Base-by-base conservation (phyloP, 345 rosid genomes). In the Aegle marmelos region DNA sequence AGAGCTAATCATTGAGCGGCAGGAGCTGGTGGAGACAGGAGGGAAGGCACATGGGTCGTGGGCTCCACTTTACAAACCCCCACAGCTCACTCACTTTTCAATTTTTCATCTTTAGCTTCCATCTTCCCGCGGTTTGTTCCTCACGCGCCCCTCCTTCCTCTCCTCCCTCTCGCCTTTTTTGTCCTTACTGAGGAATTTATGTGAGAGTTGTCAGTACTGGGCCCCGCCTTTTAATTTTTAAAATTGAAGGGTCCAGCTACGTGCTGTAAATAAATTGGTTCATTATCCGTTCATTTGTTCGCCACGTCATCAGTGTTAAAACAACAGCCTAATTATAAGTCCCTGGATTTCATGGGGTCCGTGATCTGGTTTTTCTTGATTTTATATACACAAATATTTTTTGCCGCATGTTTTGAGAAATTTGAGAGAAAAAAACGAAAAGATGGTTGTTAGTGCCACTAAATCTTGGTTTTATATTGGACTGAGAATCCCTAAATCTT, bases 11-110 rank as follows among this genome's bases (percentile, higher is more conserved):
- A 94, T 96, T 94, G 97, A 92, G 97, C 81, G 92, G 98, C 90
- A 92, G 93, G 88, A 89, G 97, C 97, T 88, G 98, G 99, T 94
- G 98, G 97, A 94, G 97, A 96, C 98, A 89, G 92, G 97, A 85
- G 78, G 92, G 89, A 90, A 88, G 87, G 92, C 98, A 96, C 97
- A 96, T 96, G 97, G 95, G 97, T 82, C 89, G 92, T 91, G 97
- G 99, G 94, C 24, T 87, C 97, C 88, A 30, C 21, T 30, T 37
- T 50, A 61, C 73, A 62, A 59, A n/a, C 76, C 74, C 77, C 79
- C 85, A 87, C 91, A 91, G 91, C 95, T 89, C 93, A 91, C 84
- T 59, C 69, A 11, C 50, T 14, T 13, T 45, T 45, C 16, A 45
- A 45, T 45, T 45, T 45, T 45, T 45, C 50, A 45, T 45, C 13